A percentile compares a stretch with the other conserved stretches of the same genome.
These are phyloP conservation scores for Rhynchospora pubera DNA, from an alignment of 176 grass and related monocot species.

Conservation along the genomic window DNA sequence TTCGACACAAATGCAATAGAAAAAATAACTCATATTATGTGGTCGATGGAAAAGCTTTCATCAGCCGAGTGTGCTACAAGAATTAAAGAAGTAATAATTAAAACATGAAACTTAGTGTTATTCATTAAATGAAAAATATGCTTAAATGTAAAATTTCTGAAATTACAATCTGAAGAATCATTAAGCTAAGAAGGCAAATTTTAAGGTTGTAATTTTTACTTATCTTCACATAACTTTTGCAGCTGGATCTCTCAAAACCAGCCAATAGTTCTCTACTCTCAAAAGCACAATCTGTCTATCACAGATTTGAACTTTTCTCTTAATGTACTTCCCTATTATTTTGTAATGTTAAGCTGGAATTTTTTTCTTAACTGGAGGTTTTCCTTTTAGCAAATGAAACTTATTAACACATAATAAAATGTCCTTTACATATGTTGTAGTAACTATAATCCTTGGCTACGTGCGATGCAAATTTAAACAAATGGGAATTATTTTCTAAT, in stretches of 20 bases:
- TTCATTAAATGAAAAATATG: background rate
- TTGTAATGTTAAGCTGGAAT: background rate
- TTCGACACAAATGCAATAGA: constrained; percentile 7
- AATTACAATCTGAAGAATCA: background rate
- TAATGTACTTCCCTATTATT: background rate
- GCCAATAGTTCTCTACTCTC: background rate
- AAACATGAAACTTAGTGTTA: background rate
- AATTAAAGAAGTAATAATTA: background rate
- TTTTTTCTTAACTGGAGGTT: background rate
- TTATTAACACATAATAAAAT: constrained; percentile 2
- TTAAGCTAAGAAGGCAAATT: background rate
- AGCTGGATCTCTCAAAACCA: background rate
- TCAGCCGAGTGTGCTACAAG: background rate
- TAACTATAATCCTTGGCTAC: background rate
- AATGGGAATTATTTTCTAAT: background rate
- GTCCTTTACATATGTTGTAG: background rate
- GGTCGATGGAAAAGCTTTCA: background rate
- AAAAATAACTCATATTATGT: background rate
- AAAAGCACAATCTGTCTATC: background rate
- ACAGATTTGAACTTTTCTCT: background rate
- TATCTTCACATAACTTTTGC: background rate
- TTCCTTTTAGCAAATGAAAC: background rate
- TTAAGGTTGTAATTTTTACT: background rate
- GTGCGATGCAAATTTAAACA: background rate
- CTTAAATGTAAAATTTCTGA: background rate